Base-by-base conservation (phyloP, 129 eudicot species). In the Saussurea involucrata region DNA sequence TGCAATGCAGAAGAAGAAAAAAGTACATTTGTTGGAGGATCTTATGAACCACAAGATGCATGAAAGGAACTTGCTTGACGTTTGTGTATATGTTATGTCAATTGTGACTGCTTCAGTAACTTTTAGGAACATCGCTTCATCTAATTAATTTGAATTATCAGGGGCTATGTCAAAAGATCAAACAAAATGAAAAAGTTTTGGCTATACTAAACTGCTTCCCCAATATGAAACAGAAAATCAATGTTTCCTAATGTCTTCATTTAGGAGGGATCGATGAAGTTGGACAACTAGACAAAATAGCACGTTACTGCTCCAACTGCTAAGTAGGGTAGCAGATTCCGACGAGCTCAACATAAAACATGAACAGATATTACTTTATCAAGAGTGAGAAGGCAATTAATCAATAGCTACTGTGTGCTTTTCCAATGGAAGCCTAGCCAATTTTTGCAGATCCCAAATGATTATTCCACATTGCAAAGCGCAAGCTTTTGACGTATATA, bases 381-480 rank as follows among this genome's bases (percentile, higher is more conserved):
- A 58, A 18, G 69, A 69, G 40, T 7, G 2, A 69, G 28, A 32
- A 34, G 63, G 40, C 63, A 24, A 57, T 61, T 29, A 69, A 77
- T 69, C 58, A 34, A 61, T 69, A 66, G 57, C 27, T 32, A 22
- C n/a, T n/a, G 55, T 20, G 32, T 32, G 64, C 25, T 63, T 75
- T 36, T 67, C 67, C 55, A 20, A 13, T 5, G 10, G 32, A 66
- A 57, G 24, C 40, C 82, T 58, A 36, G 6, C 82, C 69, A 78
- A 9, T 27, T 11, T 27, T 17, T 76, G 29, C 71, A 65, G 29
- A 63, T 24, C 70, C 63, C 24, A 63, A 36, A 24, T 8, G 28
- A 63, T 24, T 22, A 75, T 63, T 24, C 25, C 71, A 73, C 6
- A 5, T 15, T 73, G 32, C 37, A 37, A 74, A 13, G 17, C 33